A percentile compares a stretch with the other conserved stretches of the same genome.
These are phyloP conservation scores for Halenospora varia DNA, from an alignment of 495 filamentous ascomycete species.

Conservation along the genomic window DNA sequence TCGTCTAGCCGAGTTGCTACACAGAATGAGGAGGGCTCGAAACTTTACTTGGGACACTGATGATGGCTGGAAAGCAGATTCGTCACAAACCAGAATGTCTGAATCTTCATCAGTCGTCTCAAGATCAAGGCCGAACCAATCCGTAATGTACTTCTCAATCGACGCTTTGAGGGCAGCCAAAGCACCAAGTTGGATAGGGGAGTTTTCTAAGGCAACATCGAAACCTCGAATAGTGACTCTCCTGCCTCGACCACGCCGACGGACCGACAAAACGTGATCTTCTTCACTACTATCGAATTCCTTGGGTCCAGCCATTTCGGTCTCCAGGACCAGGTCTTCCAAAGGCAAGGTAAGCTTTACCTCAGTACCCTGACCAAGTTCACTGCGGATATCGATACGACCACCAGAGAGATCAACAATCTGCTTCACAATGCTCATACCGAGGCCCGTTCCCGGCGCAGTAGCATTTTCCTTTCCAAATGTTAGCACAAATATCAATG, in stretches of 20 bases:
- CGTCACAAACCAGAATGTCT: constrained; percentile 12
- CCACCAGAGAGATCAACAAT: constrained; percentile 57
- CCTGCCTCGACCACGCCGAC: constrained; percentile 9
- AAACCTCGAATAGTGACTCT: constrained; percentile 14
- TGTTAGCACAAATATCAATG: constrained; percentile 7
- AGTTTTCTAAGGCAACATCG: not conserved
- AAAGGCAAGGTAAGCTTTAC: constrained; percentile 16
- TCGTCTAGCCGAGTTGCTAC: constrained; percentile 9
- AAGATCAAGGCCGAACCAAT: constrained; percentile 35
- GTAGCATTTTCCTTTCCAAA: constrained; percentile 8
- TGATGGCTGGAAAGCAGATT: constrained; percentile 4
- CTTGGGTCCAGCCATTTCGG: not conserved
- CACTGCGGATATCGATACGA: constrained; percentile 44
- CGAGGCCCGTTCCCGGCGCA: constrained; percentile 44
- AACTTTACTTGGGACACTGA: constrained; percentile 1
- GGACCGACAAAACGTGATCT: too few relatives aligned
- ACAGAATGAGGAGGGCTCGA: constrained; percentile 8
- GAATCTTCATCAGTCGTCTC: not conserved
- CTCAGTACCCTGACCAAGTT: constrained; percentile 13
- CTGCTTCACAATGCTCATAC: constrained; percentile 63
- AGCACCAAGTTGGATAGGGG: not conserved
- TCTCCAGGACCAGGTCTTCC: constrained; percentile 4
- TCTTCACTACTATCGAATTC: constrained; percentile 9
- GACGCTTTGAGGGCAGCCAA: constrained; percentile 25
- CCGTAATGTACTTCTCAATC: constrained; percentile 29